Percentiles rank a stretch among this genome's conserved stretches.
These are phyloP conservation scores for Trichocladium antarcticum DNA, from an alignment of 495 filamentous ascomycete species.

Conservation along the genomic window DNA sequence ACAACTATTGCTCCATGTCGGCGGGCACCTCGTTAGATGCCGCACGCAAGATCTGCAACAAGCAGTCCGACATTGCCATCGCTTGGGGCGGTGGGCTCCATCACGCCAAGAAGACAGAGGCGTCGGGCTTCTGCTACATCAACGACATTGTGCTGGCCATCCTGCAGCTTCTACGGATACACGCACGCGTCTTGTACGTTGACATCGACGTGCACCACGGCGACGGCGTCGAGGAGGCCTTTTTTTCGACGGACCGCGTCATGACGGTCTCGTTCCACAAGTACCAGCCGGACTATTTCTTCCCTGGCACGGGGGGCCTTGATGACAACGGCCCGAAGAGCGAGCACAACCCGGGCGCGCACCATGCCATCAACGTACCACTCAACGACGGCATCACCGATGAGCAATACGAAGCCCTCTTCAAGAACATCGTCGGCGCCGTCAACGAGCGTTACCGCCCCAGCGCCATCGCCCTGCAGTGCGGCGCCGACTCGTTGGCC, in stretches of 20 bases:
- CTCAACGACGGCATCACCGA: constrained; percentile 94
- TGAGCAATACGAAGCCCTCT: constrained; percentile 75
- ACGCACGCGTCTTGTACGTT: constrained; percentile 89
- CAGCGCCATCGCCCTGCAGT: constrained; percentile 85
- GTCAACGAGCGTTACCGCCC: constrained; percentile 69
- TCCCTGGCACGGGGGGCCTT: constrained; percentile 87
- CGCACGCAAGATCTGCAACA: constrained; percentile 73
- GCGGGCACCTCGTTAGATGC: constrained; percentile 84
- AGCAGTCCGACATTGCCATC: constrained; percentile 85
- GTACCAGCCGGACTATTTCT: constrained; percentile 80
- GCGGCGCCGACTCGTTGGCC: constrained; percentile 88
- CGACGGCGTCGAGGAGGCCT: constrained; percentile 95
- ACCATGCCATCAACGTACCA: constrained; percentile 94
- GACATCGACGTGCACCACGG: constrained; percentile 99
- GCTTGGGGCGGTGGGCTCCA: constrained; percentile 98
- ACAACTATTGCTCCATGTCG: constrained; percentile 89
- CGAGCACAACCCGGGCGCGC: constrained; percentile 78
- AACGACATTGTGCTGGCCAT: constrained; percentile 98
- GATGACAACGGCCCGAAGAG: constrained; percentile 79
- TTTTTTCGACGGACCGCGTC: constrained; percentile 93
- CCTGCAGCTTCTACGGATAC: constrained; percentile 86
- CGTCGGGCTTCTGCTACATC: constrained; percentile 95
- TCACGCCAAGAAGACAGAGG: constrained; percentile 95
- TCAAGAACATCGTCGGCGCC: constrained; percentile 64
- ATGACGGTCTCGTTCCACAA: constrained; percentile 99